phyloP scores from a whole-genome alignment of 768 basidiomycete species.

The Leccinum sublutescens region DNA sequence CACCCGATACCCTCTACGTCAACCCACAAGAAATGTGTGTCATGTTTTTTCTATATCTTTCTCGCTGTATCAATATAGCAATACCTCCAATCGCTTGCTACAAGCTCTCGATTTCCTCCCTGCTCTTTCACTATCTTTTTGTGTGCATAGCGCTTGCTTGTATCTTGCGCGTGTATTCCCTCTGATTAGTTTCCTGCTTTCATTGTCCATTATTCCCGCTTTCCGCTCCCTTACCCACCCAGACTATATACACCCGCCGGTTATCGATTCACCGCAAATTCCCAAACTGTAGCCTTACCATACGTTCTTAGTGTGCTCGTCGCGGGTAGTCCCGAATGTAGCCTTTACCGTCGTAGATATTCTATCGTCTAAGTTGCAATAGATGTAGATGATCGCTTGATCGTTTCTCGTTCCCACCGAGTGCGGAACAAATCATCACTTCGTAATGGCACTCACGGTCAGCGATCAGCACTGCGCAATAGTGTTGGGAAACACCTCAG shows the following conservation, averaged over 20 bases:
- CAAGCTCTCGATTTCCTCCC: not conserved
- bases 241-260: no score
- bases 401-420: not conserved
- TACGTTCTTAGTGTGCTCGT: not conserved
- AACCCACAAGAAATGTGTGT: not conserved
- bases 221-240: no score
- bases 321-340: not conserved
- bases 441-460: no score
- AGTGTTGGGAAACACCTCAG: no score
- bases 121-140: not conserved
- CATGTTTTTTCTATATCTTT: not conserved
- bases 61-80: constrained; percentile 5
- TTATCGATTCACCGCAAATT: not conserved
- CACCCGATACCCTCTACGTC: not conserved
- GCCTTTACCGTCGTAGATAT: not conserved
- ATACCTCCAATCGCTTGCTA: not conserved
- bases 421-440: no score
- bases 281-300: not conserved
- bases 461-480: no score
- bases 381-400: not conserved
- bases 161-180: not conserved
- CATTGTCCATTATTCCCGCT: no score
- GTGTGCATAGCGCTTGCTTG: constrained; percentile 3
- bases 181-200: no score
- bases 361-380: not conserved